Conservation (phyloP, 768 basidiomycete species). For the Hypholoma fasciculare region DNA sequence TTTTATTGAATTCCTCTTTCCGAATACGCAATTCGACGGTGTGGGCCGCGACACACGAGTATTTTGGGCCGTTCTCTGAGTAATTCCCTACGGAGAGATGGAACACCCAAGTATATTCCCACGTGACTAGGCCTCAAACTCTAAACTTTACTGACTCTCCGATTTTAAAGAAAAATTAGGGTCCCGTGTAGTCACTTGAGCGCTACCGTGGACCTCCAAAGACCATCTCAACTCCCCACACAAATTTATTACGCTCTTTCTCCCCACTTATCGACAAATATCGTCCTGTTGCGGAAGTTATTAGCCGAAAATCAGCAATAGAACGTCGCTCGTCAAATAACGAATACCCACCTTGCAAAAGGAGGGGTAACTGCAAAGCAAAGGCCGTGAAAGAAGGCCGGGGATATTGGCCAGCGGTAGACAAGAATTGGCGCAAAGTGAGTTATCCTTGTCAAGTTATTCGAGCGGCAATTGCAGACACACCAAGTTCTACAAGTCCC, state of each 20-base stretch:
- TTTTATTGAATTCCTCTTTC: slow-evolving; percentile 9
- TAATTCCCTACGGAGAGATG: background rate
- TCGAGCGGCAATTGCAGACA: too few species aligned
- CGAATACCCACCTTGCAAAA: too few species aligned
- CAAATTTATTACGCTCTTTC: background rate
- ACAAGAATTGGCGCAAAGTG: too few species aligned
- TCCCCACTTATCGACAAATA: background rate
- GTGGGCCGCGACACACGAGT: background rate
- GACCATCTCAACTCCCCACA: background rate
- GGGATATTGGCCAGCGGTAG: too few species aligned
- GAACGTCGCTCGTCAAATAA: too few species aligned
- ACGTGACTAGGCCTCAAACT: slow-evolving; percentile 18
- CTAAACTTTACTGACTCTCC: slow-evolving; percentile 17
- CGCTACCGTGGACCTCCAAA: background rate
- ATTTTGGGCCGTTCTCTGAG: background rate
- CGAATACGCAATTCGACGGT: background rate
- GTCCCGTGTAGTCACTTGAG: background rate
- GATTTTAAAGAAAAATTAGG: background rate
- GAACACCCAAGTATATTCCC: background rate
- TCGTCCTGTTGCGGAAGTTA: too few species aligned
- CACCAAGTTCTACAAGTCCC: too few species aligned
- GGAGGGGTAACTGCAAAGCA: too few species aligned
- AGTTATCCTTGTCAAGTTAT: too few species aligned
- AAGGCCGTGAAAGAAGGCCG: too few species aligned
- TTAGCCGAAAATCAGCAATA: too few species aligned